Percentiles rank a stretch among this genome's conserved stretches.
phyloP scores from a whole-genome alignment of 2,329 filamentous ascomycete genomes.

The Neofusicoccum kwambonambiense region DNA sequence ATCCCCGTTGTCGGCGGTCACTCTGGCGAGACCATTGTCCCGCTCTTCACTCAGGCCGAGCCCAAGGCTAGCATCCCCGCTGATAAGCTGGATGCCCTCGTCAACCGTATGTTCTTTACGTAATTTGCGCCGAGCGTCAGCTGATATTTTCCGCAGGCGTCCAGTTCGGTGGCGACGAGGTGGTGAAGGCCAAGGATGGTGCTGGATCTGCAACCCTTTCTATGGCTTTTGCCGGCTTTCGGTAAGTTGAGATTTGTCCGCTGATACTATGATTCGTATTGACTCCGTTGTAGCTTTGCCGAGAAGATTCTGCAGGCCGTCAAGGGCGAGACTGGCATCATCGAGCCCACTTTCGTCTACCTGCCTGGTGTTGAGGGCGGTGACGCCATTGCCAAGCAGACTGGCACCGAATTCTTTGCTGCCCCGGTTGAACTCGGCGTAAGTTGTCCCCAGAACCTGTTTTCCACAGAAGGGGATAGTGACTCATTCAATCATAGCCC shows the following conservation, averaged over 20 bases:
- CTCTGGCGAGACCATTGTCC: conserved; percentile 97
- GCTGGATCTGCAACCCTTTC: conserved; percentile 87
- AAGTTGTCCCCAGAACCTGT: conserved; percentile 45
- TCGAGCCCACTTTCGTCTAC: conserved; percentile 96
- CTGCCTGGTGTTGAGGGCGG: conserved; percentile 86
- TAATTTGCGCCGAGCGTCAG: conserved; percentile 5
- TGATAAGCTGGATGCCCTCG: conserved; percentile 86
- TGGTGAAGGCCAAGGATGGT: conserved; percentile 92
- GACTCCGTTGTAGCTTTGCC: conserved; percentile 61
- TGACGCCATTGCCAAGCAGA: conserved; percentile 78
- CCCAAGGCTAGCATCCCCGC: conserved; percentile 76
- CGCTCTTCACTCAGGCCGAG: conserved; percentile 88
- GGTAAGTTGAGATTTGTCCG: conserved; percentile 51
- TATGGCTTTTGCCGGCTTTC: conserved; percentile 94
- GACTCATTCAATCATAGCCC: conserved; percentile 52
- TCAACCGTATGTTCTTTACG: conserved; percentile 66
- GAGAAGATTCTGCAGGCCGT: conserved; percentile 88
- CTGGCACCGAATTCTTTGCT: conserved; percentile 89
- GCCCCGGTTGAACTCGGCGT: conserved; percentile 94
- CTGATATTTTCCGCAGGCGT: conserved; percentile 53
- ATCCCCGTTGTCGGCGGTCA: conserved; percentile 96
- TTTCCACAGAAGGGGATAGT: conserved; percentile 18
- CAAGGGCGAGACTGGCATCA: conserved; percentile 86
- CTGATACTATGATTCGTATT: conserved; percentile 32
- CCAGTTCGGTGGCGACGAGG: conserved; percentile 97